phyloP scores from a whole-genome alignment of 2,329 filamentous ascomycete genomes.

The Hymenoscyphus fraxineus region DNA sequence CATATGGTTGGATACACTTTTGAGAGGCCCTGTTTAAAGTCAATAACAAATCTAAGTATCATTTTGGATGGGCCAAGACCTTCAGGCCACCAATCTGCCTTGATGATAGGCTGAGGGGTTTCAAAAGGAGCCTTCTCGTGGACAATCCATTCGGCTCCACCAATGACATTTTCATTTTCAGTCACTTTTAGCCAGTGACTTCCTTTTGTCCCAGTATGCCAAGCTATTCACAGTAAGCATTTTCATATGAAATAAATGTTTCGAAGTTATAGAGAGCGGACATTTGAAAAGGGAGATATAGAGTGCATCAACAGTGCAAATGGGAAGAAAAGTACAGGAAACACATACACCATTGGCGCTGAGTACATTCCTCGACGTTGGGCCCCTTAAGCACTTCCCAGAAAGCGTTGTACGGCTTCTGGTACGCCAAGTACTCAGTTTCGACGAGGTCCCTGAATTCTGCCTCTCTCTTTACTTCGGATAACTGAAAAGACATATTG shows the following conservation, averaged over 20 bases:
- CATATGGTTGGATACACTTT: neutral
- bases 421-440: neutral
- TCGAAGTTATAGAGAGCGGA: no score
- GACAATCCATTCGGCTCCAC: neutral
- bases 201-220: conserved; percentile 1
- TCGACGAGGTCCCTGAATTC: neutral
- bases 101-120: neutral
- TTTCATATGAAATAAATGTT: no score
- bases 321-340: no score
- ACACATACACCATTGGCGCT: conserved; percentile 1
- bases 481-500: neutral
- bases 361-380: conserved; percentile 6
- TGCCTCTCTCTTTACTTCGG: neutral
- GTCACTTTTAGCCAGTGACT: neutral
- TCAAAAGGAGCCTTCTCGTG: neutral
- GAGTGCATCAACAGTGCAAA: no score
- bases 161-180: neutral
- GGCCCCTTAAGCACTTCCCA: conserved; percentile 12
- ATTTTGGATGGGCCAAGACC: neutral
- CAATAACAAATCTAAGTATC: neutral
- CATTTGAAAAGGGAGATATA: no score
- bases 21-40: conserved; percentile 1
- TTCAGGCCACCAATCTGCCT: neutral
- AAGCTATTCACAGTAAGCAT: no score
- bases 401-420: conserved; percentile 9